Evolutionary conservation across 2,329 filamentous ascomycete genomes (phyloP), one percentile per base, ranked within the genome.

Genomic region (Calonectria montana): DNA sequence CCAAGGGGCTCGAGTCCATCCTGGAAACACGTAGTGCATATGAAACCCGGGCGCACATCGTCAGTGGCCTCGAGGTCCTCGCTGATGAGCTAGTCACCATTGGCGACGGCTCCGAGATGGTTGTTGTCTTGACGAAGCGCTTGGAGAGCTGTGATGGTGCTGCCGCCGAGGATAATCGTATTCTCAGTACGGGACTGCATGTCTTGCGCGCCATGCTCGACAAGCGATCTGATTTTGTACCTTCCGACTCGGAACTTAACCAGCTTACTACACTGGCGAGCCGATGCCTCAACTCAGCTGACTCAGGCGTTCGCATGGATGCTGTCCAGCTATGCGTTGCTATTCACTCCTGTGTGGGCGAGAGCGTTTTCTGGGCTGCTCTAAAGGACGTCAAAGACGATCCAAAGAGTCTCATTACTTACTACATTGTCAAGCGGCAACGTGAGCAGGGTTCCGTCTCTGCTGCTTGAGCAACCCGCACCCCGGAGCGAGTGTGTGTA

Each of bases 291-390:
- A 90, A 91, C 73, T 91, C 89, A 74, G 80, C 84, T 29, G 90
- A 92, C 77, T 91, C 89, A 59, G 90, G 88, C 8, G 91, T 93
- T 9, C 86, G 91, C 47, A 94, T 94, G 87, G 93, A 94, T 72
- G 92, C 93, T n/a, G 92, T 95, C 55, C 91, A 94, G 80, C 87
- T 95, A n/a, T 95, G 93, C 77, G 91, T 95, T 29, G 91, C 92
- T 70, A 83, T 95, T 72, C 93, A 95, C 80, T 86, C 87, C 57
- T 83, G 89, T 13, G 86, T 93, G 10, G 91, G 91, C 15, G 90
- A 92, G 67, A 82, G 78, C 12, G 79, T 79, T 35, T 96, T 96
- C 80, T 96, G 94, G 94, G 88, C 88, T 39, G 88, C 88, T 27
- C 86, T 95, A 77, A 89, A 87, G 69, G 88, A 85, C 12, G 87